phyloP scores from a whole-genome alignment of 1,139 yeast species.

The Geotrichum histeridarum region DNA sequence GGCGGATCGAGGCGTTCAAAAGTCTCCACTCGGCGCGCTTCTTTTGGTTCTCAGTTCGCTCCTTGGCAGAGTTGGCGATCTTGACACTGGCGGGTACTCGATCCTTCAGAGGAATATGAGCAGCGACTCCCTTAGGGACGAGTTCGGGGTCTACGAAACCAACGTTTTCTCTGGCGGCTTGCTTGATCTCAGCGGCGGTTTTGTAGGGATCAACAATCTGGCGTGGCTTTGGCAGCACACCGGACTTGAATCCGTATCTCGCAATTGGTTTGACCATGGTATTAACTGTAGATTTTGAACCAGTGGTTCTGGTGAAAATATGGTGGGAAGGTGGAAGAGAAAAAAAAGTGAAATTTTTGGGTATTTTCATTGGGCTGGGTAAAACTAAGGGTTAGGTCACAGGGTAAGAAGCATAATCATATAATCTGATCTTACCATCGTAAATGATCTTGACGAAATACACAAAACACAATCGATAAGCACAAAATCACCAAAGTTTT shows the following conservation, averaged over 20 bases:
- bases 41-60: slow-evolving; percentile 34
- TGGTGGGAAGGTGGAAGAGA: neutral
- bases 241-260: slow-evolving; percentile 58
- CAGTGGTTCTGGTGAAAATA: neutral
- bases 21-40: slow-evolving; percentile 48
- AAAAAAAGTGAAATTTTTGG: slow-evolving; percentile 9
- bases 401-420: neutral
- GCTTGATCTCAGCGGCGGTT: slow-evolving; percentile 34
- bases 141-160: slow-evolving; percentile 76
- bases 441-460: neutral
- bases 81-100: slow-evolving; percentile 52
- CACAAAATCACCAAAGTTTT: neutral
- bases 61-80: slow-evolving; percentile 49
- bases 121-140: slow-evolving; percentile 63
- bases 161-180: slow-evolving; percentile 46
- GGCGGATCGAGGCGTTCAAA: slow-evolving; percentile 63
- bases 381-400: slow-evolving; percentile 5
- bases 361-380: slow-evolving; percentile 13
- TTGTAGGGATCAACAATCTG: slow-evolving; percentile 54
- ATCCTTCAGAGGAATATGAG: slow-evolving; percentile 52
- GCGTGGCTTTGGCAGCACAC: slow-evolving; percentile 74
- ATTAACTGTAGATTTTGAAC: neutral
- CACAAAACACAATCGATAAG: neutral
- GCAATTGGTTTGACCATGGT: slow-evolving; percentile 46
- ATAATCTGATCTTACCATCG: neutral